phyloP scores from a whole-genome alignment of 345 rosid species.

The Physaria fendleri region DNA sequence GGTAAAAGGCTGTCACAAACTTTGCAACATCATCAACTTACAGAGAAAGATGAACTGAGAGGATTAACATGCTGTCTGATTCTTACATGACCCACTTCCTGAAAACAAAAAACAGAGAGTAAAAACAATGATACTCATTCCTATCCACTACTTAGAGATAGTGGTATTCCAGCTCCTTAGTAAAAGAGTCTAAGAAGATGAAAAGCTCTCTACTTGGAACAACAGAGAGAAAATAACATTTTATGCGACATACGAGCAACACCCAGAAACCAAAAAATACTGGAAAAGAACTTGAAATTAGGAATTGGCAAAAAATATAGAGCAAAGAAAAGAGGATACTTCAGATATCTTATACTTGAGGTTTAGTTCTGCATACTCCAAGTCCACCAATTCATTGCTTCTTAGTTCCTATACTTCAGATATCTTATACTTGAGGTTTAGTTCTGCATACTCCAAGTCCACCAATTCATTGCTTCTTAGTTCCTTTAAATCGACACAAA shows the following conservation, averaged over 20 bases:
- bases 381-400: conserved; percentile 60
- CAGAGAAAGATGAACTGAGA: conserved; percentile 71
- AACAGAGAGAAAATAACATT: background rate
- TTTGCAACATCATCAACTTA: conserved; percentile 32
- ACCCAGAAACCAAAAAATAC: background rate
- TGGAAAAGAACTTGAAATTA: background rate
- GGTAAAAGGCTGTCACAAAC: background rate
- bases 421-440: conserved; percentile 52
- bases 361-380: conserved; percentile 77
- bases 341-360: conserved; percentile 49
- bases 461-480: conserved; percentile 56
- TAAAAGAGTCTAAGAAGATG: background rate
- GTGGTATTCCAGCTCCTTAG: background rate
- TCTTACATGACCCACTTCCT: conserved; percentile 78
- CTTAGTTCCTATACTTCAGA: conserved; percentile 41
- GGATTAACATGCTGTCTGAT: conserved; percentile 96
- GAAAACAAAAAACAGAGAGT: conserved; percentile 10
- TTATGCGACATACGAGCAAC: background rate
- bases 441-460: conserved; percentile 70
- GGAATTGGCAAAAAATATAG: background rate
- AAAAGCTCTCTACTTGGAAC: background rate
- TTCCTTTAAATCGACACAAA: conserved; percentile 25
- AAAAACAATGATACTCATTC: background rate
- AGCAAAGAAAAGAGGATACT: conserved; percentile 30
- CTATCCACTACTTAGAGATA: background rate